phyloP scores from a whole-genome alignment of 2,329 filamentous ascomycete genomes.

The Aspergillus unguis region DNA sequence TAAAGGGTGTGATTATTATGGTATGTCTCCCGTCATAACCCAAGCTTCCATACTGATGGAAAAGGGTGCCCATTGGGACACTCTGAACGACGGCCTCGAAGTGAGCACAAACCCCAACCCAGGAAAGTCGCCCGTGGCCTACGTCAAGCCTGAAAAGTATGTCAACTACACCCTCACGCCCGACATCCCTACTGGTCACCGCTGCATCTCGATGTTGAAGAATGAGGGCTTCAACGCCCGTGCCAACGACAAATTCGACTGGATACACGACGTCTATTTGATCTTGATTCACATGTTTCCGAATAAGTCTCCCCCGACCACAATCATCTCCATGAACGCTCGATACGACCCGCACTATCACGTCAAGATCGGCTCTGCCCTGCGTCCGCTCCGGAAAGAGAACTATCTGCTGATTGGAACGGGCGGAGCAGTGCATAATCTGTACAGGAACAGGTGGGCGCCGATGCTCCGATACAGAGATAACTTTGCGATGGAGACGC shows the following conservation, averaged over 20 bases:
- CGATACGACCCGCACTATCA: slow-evolving; percentile 57
- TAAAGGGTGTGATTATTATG: slow-evolving; percentile 66
- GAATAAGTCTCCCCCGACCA: slow-evolving; percentile 61
- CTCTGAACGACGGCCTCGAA: slow-evolving; percentile 54
- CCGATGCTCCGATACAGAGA: slow-evolving; percentile 63
- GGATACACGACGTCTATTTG: slow-evolving; percentile 70
- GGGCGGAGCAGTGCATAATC: slow-evolving; percentile 66
- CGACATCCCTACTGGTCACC: slow-evolving; percentile 53
- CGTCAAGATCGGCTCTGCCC: slow-evolving; percentile 55
- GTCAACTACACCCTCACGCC: slow-evolving; percentile 59
- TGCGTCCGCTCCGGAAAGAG: slow-evolving; percentile 55
- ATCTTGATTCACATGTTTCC: slow-evolving; percentile 70
- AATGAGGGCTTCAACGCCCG: slow-evolving; percentile 54
- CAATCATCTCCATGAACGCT: slow-evolving; percentile 50
- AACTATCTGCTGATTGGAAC: slow-evolving; percentile 58
- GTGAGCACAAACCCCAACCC: slow-evolving; percentile 61
- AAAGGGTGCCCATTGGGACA: slow-evolving; percentile 63
- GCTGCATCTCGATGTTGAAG: slow-evolving; percentile 51
- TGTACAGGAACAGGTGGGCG: slow-evolving; percentile 64
- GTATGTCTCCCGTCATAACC: slow-evolving; percentile 32
- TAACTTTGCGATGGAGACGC: slow-evolving; percentile 59
- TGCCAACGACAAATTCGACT: slow-evolving; percentile 59
- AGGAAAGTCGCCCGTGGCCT: slow-evolving; percentile 62
- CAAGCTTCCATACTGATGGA: background rate
- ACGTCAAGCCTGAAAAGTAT: slow-evolving; percentile 65